A percentile compares a stretch with the other conserved stretches of the same genome.
Conservation (phyloP, 441 rosid species). For the Mallotus japonicus region DNA sequence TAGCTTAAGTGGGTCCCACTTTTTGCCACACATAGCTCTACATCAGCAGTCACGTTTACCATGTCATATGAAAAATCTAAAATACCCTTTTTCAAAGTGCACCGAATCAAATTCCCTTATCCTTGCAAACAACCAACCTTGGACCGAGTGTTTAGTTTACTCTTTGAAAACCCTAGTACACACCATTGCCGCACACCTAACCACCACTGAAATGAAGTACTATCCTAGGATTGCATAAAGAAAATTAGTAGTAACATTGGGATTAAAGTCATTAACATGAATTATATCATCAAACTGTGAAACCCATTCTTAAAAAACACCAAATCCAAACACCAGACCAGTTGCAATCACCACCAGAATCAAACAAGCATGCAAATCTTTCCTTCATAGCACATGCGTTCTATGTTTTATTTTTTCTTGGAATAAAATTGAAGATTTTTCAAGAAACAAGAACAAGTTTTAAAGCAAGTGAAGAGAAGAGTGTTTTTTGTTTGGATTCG, state of each 20-base stretch:
- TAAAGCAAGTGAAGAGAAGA: background rate
- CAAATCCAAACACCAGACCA: conserved; percentile 74
- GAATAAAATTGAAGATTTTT: background rate
- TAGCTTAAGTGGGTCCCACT: no score
- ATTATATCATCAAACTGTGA: conserved; percentile 52
- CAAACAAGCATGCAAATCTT: conserved; percentile 66
- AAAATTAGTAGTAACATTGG: background rate
- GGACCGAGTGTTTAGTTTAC: no score
- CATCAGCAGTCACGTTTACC: no score
- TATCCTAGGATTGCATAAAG: background rate
- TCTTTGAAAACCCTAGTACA: no score
- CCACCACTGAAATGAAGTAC: no score
- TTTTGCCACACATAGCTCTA: no score
- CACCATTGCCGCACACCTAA: no score
- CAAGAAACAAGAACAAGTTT: background rate
- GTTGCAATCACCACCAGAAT: conserved; percentile 53
- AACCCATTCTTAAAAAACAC: conserved; percentile 69
- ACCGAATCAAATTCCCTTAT: no score
- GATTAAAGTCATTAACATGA: conserved; percentile 25
- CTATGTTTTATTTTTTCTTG: background rate
- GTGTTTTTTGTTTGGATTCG: conserved; percentile 11
- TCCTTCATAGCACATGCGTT: conserved; percentile 58
- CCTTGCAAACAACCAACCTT: no score
- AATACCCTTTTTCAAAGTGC: no score
- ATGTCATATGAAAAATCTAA: no score